A percentile compares a stretch with the other conserved stretches of the same genome.
phyloP scores from a whole-genome alignment of 129 eudicot genomes.

The Helichrysum umbraculigerum region DNA sequence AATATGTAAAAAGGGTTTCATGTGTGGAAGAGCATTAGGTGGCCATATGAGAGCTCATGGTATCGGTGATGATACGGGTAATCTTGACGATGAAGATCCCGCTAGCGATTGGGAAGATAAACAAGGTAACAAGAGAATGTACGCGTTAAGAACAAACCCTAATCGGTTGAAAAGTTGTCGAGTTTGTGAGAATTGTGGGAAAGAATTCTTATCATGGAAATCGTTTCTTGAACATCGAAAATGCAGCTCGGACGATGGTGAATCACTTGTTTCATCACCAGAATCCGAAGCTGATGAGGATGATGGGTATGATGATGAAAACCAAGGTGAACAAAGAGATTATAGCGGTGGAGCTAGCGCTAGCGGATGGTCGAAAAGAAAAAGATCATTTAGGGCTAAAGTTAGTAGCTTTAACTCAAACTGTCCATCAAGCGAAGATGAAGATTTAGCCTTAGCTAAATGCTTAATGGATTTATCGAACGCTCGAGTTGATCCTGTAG shows the following conservation, averaged over 20 bases:
- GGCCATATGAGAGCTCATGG: constrained; percentile 97
- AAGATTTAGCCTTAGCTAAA: constrained; percentile 69
- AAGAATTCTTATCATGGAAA: constrained; percentile 87
- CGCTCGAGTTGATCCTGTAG: constrained; percentile 52
- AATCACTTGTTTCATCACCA: constrained; percentile 65
- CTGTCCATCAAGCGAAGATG: constrained; percentile 62
- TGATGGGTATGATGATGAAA: constrained; percentile 30
- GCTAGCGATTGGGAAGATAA: constrained; percentile 77
- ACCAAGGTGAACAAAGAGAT: constrained; percentile 25
- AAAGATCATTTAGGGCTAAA: constrained; percentile 71
- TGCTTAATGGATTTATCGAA: constrained; percentile 77
- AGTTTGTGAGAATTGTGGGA: constrained; percentile 79
- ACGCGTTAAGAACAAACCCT: constrained; percentile 82
- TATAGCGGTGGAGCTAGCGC: constrained; percentile 34
- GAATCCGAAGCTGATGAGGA: constrained; percentile 56
- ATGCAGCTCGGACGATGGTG: constrained; percentile 73
- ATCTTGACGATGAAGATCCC: constrained; percentile 71
- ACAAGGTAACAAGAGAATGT: constrained; percentile 62
- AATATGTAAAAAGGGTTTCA: constrained; percentile 85
- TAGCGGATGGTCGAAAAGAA: constrained; percentile 77
- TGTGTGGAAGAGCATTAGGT: constrained; percentile 96
- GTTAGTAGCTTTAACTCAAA: constrained; percentile 46
- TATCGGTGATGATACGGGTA: constrained; percentile 64
- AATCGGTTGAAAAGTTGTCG: constrained; percentile 64
- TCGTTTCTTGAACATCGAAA: constrained; percentile 88